phyloP scores from a whole-genome alignment of 495 filamentous ascomycete genomes.

The Lasiosphaeria ovina region DNA sequence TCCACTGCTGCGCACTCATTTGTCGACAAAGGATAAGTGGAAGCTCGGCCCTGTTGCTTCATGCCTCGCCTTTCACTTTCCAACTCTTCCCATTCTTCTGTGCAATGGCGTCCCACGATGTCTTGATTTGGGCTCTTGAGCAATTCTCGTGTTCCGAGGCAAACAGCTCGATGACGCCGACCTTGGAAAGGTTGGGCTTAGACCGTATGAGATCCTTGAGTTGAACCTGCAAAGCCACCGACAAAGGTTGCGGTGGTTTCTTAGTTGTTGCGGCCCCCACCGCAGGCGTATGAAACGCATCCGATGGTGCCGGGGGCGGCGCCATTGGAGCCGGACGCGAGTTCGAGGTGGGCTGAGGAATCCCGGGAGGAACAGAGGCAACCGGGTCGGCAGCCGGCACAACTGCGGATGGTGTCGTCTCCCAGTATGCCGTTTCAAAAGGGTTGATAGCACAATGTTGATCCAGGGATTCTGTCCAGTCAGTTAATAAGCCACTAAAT shows the following conservation, averaged over 20 bases:
- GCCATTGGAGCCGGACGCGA: conserved; percentile 11
- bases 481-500: conserved; percentile 10
- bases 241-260: conserved; percentile 21
- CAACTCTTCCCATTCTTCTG: conserved; percentile 22
- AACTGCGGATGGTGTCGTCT: conserved; percentile 25
- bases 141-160: conserved; percentile 17
- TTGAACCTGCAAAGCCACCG: conserved; percentile 21
- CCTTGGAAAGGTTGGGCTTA: conserved; percentile 29
- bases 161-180: conserved; percentile 31
- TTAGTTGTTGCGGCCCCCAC: conserved; percentile 15
- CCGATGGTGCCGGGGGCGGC: conserved; percentile 14
- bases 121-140: conserved; percentile 24
- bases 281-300: conserved; percentile 28
- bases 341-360: background rate
- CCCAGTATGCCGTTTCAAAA: conserved; percentile 81
- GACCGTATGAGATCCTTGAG: conserved; percentile 25
- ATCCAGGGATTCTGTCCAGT: conserved; percentile 31
- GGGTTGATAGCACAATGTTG: conserved; percentile 69
- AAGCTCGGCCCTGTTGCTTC: background rate
- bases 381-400: background rate
- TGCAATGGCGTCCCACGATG: conserved; percentile 25
- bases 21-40: background rate
- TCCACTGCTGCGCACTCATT: background rate
- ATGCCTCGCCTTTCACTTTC: conserved; percentile 22
- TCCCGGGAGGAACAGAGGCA: background rate